These are phyloP conservation scores for Vaccinium macrocarpon DNA, from an alignment of 148 eudicot genomes.

Conservation along the genomic window DNA sequence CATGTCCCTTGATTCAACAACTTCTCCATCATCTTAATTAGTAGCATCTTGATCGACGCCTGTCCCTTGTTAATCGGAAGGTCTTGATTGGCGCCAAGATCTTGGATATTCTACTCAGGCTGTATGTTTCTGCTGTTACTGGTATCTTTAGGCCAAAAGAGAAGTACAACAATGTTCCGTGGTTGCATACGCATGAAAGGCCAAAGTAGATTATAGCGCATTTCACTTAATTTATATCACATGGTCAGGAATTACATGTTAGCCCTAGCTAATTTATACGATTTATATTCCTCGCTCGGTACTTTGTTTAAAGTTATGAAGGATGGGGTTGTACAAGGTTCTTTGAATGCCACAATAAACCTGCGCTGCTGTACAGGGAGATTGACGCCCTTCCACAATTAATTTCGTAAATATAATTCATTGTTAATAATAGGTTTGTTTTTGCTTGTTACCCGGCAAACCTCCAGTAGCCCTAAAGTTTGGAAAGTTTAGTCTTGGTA, in stretches of 20 bases:
- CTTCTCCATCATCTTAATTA: slow-evolving; percentile 50
- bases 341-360: neutral
- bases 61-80: slow-evolving; percentile 50
- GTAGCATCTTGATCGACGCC: slow-evolving; percentile 46
- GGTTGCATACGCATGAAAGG: slow-evolving; percentile 65
- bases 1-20: slow-evolving; percentile 55
- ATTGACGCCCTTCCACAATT: neutral
- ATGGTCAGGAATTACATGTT: no score
- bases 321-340: neutral
- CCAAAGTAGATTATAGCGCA: no score
- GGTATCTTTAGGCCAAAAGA: slow-evolving; percentile 51
- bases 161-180: slow-evolving; percentile 56
- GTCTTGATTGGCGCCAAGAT: slow-evolving; percentile 68
- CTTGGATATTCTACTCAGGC: slow-evolving; percentile 68
- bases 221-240: no score
- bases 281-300: no score
- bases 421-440: no score
- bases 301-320: no score
- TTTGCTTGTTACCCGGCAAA: no score
- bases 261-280: no score
- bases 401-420: neutral
- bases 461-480: no score
- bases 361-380: neutral
- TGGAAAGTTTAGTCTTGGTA: no score
- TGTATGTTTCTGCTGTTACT: slow-evolving; percentile 65